Evolutionary conservation across 768 basidiomycete species (phyloP).

Genomic region (Boletus barrowsii): DNA sequence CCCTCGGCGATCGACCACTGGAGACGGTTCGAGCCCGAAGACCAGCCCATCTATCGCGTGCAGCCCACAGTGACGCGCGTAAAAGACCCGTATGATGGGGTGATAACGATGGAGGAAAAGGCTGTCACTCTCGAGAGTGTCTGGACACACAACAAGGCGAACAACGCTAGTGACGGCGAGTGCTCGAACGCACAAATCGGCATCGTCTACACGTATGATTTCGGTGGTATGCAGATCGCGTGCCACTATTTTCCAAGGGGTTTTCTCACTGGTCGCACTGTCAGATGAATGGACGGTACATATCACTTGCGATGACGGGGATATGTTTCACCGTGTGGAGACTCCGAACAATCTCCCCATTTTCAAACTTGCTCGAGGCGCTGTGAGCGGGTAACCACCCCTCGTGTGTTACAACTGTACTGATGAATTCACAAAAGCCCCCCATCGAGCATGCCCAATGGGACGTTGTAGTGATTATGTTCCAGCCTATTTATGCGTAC

Average conservation of each 20-base stretch:
- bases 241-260: too few relatives aligned
- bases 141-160: slow-evolving; percentile 19
- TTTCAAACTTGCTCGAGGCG: slow-evolving; percentile 21
- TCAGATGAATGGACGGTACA: slow-evolving; percentile 28
- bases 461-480: neutral
- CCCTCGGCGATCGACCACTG: slow-evolving; percentile 6
- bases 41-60: slow-evolving; percentile 19
- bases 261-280: neutral
- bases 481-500: neutral
- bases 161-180: slow-evolving; percentile 24
- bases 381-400: slow-evolving; percentile 6
- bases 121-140: slow-evolving; percentile 22
- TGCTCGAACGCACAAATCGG: slow-evolving; percentile 22
- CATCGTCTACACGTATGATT: slow-evolving; percentile 26
- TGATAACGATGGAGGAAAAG: slow-evolving; percentile 22
- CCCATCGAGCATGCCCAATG: slow-evolving; percentile 20
- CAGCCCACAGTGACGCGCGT: slow-evolving; percentile 5
- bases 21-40: slow-evolving; percentile 11
- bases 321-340: slow-evolving; percentile 8
- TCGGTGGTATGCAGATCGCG: slow-evolving; percentile 7
- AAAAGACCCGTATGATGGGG: slow-evolving; percentile 3
- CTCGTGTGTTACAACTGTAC: neutral
- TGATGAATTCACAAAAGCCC: slow-evolving; percentile 10
- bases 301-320: slow-evolving; percentile 19
- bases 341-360: slow-evolving; percentile 19